A percentile compares a stretch with the other conserved stretches of the same genome.
These are phyloP conservation scores for Metschnikowia lunata DNA, from an alignment of 805 yeast species.

Conservation along the genomic window DNA sequence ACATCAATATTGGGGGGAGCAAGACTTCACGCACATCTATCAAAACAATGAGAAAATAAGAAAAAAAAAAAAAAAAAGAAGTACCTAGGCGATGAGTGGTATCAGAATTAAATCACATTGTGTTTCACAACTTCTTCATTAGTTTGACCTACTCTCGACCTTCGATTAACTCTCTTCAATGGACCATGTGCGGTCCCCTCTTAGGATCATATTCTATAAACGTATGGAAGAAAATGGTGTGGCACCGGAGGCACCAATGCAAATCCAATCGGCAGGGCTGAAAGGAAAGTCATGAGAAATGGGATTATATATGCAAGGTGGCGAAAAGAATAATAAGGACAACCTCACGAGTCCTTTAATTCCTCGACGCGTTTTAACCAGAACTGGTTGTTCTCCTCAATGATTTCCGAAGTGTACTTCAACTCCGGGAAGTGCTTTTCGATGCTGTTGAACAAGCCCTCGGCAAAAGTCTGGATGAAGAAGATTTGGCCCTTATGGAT, in stretches of 20 bases:
- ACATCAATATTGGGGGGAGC: no score
- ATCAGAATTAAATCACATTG: no score
- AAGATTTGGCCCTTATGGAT: constrained; percentile 74
- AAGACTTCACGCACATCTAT: no score
- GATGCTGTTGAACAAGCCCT: constrained; percentile 64
- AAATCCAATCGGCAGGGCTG: no score
- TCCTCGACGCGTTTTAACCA: constrained; percentile 40
- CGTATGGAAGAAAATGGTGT: neutral
- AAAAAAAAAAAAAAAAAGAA: no score
- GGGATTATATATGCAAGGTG: neutral
- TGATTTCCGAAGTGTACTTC: constrained; percentile 50
- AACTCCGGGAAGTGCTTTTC: constrained; percentile 58
- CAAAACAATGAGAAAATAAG: no score
- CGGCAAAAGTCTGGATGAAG: constrained; percentile 80
- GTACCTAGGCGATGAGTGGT: no score
- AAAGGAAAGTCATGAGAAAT: neutral
- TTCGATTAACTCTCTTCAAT: no score
- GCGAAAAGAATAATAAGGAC: neutral
- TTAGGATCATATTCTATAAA: neutral
- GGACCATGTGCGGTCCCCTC: no score
- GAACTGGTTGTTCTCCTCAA: constrained; percentile 48
- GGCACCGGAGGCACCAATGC: neutral
- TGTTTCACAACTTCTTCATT: no score
- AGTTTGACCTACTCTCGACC: no score
- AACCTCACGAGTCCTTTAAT: neutral